Base-by-base conservation (phyloP, 306 rosid genomes). In the Cicer pinnatifidum region DNA sequence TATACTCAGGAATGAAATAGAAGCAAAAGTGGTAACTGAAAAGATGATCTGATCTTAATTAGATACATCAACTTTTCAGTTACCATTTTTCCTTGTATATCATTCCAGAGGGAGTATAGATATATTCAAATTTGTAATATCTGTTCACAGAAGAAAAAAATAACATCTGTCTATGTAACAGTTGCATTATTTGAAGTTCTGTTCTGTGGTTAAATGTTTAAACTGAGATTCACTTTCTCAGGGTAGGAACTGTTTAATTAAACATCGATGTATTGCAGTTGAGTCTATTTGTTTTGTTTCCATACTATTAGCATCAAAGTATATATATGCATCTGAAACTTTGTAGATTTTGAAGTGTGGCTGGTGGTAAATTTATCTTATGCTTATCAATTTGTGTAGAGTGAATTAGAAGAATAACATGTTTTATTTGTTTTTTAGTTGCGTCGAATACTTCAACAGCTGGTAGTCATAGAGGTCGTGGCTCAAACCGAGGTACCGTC, bases 371-470 rank as follows among this genome's bases (percentile, higher is more conserved):
- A 67, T 50, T 47, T 73, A 46, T 37, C 35, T 79, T 77, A 28
- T 54, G 73, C 37, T 64, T 10, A 44, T 75, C 11, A 44, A 77
- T 6, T 62, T 65, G 47, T 46, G 61, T 40, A 1, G 66, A 60
- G 58, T 51, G 77, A 35, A 64, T 76, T 50, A 11, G 8, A 80
- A 13, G 8, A 80, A 64, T 77, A 9, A 81, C 17, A 17, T 44
- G 52, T 73, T 68, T 67, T 72, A 19, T 82, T 72, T 33, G 48
- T 73, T 76, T 80, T 46, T 11, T 72, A 86, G 88, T 82, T 81
- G 83, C 44, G 64, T 86, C 91, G 6, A 83, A 82, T 75, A 80
- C 66, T 54, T 88, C 90, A 5, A 72, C 85, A 78, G 71, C 71
- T 52, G 62, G 85, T 16, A 80, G 86, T 67, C 84, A 61, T 72